A percentile compares a stretch with the other conserved stretches of the same genome.
phyloP scores from a whole-genome alignment of 148 eudicot species.

The Heliamphora exappendiculata region DNA sequence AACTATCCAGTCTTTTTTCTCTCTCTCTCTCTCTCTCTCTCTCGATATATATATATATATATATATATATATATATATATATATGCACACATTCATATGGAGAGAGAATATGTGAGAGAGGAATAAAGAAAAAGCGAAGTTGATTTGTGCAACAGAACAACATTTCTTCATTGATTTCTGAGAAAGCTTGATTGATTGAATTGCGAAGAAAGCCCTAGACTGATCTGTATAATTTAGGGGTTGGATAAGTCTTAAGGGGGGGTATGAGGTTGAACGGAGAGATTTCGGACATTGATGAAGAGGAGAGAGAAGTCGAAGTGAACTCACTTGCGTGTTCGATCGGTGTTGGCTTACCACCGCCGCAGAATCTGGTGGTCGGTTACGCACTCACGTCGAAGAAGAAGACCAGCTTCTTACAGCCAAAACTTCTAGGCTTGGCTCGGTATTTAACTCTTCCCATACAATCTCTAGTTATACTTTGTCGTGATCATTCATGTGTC shows the following conservation, averaged over 20 bases:
- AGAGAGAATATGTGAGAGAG: not conserved
- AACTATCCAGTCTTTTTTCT: not conserved
- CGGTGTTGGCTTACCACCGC: constrained; percentile 8
- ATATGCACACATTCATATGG: not conserved
- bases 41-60: not conserved
- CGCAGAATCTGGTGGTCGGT: constrained; percentile 47
- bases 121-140: not conserved
- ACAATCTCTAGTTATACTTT: not conserved
- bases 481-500: not conserved
- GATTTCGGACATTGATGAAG: constrained; percentile 10
- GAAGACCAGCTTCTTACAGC: constrained; percentile 68
- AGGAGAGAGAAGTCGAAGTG: constrained; percentile 10
- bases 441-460: constrained; percentile 21
- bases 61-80: not conserved
- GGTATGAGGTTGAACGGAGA: constrained; percentile 22
- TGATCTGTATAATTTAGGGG: not conserved
- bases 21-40: no score
- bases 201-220: constrained; percentile 2
- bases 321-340: not conserved
- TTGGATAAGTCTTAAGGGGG: not conserved
- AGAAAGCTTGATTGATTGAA: not conserved
- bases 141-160: not conserved
- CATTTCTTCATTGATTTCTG: not conserved
- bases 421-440: constrained; percentile 48
- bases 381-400: constrained; percentile 70